Conservation (phyloP, 495 filamentous ascomycete genomes). For the Talaromyces wortmannii region DNA sequence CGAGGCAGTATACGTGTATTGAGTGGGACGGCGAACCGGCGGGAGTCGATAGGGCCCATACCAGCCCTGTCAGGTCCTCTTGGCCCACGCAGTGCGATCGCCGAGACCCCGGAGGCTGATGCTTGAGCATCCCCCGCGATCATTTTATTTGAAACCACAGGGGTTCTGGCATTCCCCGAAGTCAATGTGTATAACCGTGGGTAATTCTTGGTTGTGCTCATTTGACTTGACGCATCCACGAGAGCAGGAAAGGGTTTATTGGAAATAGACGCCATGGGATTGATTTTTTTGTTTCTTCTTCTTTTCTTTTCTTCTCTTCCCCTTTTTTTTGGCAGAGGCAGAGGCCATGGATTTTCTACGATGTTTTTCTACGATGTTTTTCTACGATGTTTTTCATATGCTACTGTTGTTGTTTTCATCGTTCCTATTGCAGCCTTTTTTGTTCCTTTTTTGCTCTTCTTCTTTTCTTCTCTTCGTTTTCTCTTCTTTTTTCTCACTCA, state of each 20-base stretch:
- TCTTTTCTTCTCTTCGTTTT: slow-evolving; percentile 8
- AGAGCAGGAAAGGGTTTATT: no score
- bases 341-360: neutral
- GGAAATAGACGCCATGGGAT: neutral
- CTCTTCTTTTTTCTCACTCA: slow-evolving; percentile 9
- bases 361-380: slow-evolving; percentile 12
- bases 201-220: no score
- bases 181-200: neutral
- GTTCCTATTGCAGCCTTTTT: slow-evolving; percentile 7
- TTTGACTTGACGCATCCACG: no score
- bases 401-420: neutral
- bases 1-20: slow-evolving; percentile 49
- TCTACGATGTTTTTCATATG: slow-evolving; percentile 9
- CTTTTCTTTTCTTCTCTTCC: slow-evolving; percentile 11
- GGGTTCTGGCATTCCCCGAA: neutral
- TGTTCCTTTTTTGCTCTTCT: slow-evolving; percentile 7
- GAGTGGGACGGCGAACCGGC: slow-evolving; percentile 18
- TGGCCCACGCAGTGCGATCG: neutral
- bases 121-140: neutral
- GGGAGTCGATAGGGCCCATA: slow-evolving; percentile 17
- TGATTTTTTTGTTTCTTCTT: slow-evolving; percentile 10
- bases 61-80: slow-evolving; percentile 19
- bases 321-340: slow-evolving; percentile 10
- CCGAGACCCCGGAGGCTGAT: slow-evolving; percentile 7
- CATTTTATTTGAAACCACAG: neutral